Conservation (phyloP, 345 rosid genomes). For the Eucalyptus tenuipes region DNA sequence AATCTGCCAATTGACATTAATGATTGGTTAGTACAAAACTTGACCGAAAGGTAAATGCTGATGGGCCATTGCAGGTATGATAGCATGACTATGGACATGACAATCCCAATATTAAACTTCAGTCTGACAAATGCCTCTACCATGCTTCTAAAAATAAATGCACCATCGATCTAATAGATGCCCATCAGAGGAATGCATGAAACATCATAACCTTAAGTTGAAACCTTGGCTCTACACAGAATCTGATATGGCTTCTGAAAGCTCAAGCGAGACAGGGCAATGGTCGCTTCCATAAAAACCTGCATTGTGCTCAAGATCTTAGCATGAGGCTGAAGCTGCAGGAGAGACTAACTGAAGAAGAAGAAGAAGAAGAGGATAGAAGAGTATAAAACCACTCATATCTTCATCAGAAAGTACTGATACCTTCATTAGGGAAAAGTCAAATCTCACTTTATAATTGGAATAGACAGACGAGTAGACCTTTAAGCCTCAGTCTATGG, state of each 20-base stretch:
- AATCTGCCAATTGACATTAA: not conserved
- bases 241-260: conserved; percentile 22
- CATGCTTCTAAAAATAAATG: not conserved
- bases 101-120: not conserved
- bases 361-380: not conserved
- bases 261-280: conserved; percentile 80
- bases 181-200: not conserved
- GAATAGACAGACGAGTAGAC: not conserved
- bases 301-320: conserved; percentile 5
- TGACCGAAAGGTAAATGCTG: not conserved
- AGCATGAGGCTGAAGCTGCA: not conserved
- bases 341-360: not conserved
- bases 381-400: not conserved
- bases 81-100: not conserved
- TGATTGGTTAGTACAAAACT: not conserved
- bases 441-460: not conserved
- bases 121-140: not conserved
- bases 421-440: not conserved
- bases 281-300: conserved; percentile 94
- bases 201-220: not conserved
- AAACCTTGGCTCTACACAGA: conserved; percentile 6
- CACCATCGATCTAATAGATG: not conserved
- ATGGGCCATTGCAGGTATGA: not conserved
- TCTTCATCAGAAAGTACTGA: not conserved
- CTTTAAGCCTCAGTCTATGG: not conserved